Percentiles rank a stretch among this genome's conserved stretches.
Evolutionary conservation across 129 eudicot species (phyloP).

Genomic region (Apium graveolens): DNA sequence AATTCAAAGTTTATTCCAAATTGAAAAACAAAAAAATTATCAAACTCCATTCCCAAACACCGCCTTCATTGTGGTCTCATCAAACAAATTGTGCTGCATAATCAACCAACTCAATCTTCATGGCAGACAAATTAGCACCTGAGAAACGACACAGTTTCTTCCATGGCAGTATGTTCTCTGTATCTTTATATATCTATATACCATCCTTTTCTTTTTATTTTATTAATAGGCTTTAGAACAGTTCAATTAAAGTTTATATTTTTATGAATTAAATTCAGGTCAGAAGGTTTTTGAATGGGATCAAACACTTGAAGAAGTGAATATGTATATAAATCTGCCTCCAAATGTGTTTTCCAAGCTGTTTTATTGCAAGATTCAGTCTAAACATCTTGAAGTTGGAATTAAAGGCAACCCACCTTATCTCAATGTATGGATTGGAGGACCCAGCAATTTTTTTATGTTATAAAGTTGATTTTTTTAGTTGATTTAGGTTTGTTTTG

Average conservation of each 20-base stretch:
- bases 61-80: not conserved
- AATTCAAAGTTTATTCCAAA: too few relatives aligned
- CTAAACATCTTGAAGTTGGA: conserved; percentile 89
- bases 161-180: conserved; percentile 51
- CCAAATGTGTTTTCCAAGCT: conserved; percentile 64
- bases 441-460: not conserved
- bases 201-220: not conserved
- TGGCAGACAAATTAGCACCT: conserved; percentile 97
- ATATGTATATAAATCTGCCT: conserved; percentile 74
- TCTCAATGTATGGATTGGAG: conserved; percentile 49
- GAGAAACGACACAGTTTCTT: conserved; percentile 71
- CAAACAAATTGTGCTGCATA: not conserved
- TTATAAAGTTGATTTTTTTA: not conserved
- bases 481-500: not conserved
- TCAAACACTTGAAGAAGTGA: conserved; percentile 93
- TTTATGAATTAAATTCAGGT: conserved; percentile 29
- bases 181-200: not conserved
- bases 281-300: conserved; percentile 96
- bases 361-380: conserved; percentile 61
- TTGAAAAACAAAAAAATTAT: not conserved
- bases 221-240: not conserved
- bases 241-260: not conserved
- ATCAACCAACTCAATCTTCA: conserved; percentile 5
- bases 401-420: conserved; percentile 94
- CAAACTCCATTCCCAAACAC: not conserved